phyloP scores from a whole-genome alignment of 2,329 filamentous ascomycete species.

The Alternaria triticimaculans region DNA sequence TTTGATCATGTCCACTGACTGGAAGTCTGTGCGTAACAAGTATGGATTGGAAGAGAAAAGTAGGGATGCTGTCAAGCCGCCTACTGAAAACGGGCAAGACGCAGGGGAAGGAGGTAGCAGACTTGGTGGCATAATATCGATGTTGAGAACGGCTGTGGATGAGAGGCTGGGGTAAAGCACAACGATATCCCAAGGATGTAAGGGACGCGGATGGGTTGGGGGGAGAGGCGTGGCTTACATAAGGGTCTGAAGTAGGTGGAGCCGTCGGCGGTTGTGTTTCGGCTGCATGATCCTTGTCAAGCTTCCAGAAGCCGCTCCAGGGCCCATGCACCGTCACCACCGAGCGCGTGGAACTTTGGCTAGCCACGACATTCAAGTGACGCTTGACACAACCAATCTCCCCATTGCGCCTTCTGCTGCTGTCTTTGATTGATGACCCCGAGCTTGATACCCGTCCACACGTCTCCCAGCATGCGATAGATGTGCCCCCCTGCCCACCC shows the following conservation, averaged over 20 bases:
- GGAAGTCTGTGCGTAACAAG: neutral
- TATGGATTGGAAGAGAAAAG: neutral
- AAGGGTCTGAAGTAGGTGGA: constrained; percentile 7
- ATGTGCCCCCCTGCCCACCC: constrained; percentile 24
- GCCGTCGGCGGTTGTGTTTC: constrained; percentile 8
- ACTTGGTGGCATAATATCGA: neutral
- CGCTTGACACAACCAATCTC: constrained; percentile 1
- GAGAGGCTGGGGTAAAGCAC: neutral
- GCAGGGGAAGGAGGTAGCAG: neutral
- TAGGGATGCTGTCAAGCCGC: neutral
- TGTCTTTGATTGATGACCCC: neutral
- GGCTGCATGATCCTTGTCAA: constrained; percentile 11
- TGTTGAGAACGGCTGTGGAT: neutral
- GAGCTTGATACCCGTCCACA: neutral
- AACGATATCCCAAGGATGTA: neutral
- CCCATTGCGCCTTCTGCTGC: neutral
- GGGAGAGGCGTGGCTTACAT: neutral
- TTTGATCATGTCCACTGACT: neutral
- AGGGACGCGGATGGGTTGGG: neutral
- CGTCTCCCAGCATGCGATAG: constrained; percentile 18
- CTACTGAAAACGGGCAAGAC: neutral
- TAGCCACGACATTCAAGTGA: neutral
- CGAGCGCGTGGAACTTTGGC: constrained; percentile 14
- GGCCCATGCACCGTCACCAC: constrained; percentile 16
- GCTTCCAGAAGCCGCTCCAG: constrained; percentile 8